These are phyloP conservation scores for Kokia cookei DNA, from an alignment of 441 rosid species.

Conservation along the genomic window DNA sequence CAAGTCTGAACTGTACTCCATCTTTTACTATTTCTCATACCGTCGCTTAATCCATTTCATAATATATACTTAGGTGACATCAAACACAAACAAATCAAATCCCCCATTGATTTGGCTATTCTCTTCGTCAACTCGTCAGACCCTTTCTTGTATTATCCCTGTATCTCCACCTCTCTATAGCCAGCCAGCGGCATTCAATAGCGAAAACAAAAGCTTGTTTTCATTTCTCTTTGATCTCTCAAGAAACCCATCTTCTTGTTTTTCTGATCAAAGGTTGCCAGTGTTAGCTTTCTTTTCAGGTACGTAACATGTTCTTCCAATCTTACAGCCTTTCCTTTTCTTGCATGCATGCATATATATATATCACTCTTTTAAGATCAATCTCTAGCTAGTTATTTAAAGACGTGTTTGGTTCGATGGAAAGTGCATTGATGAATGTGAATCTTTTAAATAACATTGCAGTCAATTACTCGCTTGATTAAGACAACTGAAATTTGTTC, in stretches of 20 bases:
- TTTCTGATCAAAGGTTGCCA: no score
- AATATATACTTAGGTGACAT: neutral
- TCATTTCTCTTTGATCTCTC: neutral
- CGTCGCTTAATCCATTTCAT: neutral
- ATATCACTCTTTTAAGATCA: no score
- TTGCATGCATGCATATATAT: neutral
- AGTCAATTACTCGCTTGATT: neutral
- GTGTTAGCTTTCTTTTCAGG: neutral
- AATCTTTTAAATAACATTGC: neutral
- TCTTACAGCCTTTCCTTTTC: neutral
- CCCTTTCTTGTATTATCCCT: neutral
- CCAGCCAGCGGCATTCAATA: neutral
- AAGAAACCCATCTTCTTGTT: neutral
- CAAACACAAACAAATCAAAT: neutral
- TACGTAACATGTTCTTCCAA: neutral
- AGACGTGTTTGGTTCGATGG: neutral
- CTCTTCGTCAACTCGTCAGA: neutral
- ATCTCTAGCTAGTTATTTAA: no score
- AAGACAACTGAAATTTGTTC: neutral
- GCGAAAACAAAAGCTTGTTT: neutral
- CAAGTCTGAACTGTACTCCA: slow-evolving; percentile 8
- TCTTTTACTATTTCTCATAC: neutral
- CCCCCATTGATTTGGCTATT: neutral
- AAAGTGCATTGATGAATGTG: neutral
- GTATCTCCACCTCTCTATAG: neutral